Percentiles rank a stretch among this genome's conserved stretches.
Evolutionary conservation across 2,329 filamentous ascomycete species (phyloP).

Genomic region (Penicillium frequentans): DNA sequence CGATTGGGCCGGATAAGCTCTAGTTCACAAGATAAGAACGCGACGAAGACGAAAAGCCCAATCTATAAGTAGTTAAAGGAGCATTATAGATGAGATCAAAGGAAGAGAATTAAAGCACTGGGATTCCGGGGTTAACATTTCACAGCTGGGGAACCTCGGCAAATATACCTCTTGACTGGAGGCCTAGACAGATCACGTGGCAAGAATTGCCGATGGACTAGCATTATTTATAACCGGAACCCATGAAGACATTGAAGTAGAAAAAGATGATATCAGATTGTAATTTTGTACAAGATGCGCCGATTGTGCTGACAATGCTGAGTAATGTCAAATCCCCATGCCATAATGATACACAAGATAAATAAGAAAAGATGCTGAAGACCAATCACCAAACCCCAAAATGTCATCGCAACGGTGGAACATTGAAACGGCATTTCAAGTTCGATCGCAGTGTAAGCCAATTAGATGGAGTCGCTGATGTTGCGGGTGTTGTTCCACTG

Average conservation of each 20-base stretch:
- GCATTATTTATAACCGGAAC: not conserved
- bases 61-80: not conserved
- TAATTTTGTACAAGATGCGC: constrained; percentile 32
- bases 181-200: constrained; percentile 12
- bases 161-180: not conserved
- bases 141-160: constrained; percentile 20
- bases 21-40: not conserved
- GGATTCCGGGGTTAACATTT: constrained; percentile 3
- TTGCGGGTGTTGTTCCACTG: constrained; percentile 49
- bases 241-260: not conserved
- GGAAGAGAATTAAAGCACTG: not conserved
- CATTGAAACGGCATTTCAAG: not conserved
- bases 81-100: not conserved
- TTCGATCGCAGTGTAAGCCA: not conserved
- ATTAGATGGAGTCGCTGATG: constrained; percentile 28
- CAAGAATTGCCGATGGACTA: not conserved
- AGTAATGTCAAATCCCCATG: constrained; percentile 22
- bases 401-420: constrained; percentile 4
- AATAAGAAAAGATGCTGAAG: constrained; percentile 16
- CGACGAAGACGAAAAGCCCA: not conserved
- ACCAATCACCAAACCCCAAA: constrained; percentile 10
- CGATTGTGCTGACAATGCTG: constrained; percentile 30
- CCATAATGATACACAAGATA: constrained; percentile 31
- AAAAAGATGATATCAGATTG: constrained; percentile 17
- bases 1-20: not conserved